Evolutionary conservation across 768 basidiomycete species (phyloP).

Genomic region (Crassisporium funariophilum): DNA sequence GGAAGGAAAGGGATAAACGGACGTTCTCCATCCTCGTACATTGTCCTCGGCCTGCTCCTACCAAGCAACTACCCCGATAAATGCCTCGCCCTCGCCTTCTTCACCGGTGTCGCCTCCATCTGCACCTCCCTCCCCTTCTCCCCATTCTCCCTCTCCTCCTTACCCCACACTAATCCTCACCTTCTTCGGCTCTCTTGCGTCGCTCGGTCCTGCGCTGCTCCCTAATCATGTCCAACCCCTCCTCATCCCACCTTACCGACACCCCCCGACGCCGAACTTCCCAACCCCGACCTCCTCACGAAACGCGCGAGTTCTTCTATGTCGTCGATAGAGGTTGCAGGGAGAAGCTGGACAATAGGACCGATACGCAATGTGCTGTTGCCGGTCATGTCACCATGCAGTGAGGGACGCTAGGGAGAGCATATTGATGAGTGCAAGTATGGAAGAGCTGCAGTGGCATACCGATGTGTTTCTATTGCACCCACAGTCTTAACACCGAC

Average conservation of each 20-base stretch:
- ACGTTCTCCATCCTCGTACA: slow-evolving; percentile 61
- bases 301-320: slow-evolving; percentile 26
- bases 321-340: slow-evolving; percentile 16
- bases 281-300: no score
- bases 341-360: slow-evolving; percentile 37
- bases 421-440: no score
- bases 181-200: slow-evolving; percentile 31
- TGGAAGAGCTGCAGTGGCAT: no score
- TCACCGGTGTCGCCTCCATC: slow-evolving; percentile 41
- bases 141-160: slow-evolving; percentile 30
- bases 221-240: slow-evolving; percentile 46
- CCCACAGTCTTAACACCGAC: no score
- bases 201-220: slow-evolving; percentile 47
- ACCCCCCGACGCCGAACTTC: slow-evolving; percentile 12
- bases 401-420: no score
- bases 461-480: no score
- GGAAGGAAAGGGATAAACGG: slow-evolving; percentile 15
- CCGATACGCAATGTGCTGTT: no score
- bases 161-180: slow-evolving; percentile 21
- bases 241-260: slow-evolving; percentile 30
- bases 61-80: slow-evolving; percentile 65
- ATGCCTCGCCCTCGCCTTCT: slow-evolving; percentile 54
- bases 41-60: slow-evolving; percentile 46
- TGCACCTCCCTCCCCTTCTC: slow-evolving; percentile 15
- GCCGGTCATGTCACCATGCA: no score